Conservation (phyloP, 23 red algal genomes). For the Gracilaria domingensis region DNA sequence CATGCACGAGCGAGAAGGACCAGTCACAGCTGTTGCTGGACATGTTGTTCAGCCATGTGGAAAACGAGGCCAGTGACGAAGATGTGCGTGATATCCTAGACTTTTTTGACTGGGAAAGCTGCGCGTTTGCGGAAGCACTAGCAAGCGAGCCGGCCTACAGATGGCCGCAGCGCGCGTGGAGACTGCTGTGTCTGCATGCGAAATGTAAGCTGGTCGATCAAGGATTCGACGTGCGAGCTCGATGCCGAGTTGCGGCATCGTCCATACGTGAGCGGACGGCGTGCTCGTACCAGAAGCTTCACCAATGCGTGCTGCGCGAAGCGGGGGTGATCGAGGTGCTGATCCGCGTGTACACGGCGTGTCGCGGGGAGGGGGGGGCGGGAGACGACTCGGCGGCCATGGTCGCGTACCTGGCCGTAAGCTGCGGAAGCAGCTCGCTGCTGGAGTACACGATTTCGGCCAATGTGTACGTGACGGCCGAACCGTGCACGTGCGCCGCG, state of each 20-base stretch:
- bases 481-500: not conserved
- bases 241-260: not conserved
- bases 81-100: not conserved
- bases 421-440: not conserved
- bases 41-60: slow-evolving; percentile 8
- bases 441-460: not conserved
- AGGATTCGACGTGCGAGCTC: not conserved
- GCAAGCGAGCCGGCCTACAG: not conserved
- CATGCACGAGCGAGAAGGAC: not conserved
- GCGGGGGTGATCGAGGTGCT: not conserved
- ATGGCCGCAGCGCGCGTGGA: slow-evolving; percentile 10
- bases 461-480: not conserved
- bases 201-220: too few relatives aligned
- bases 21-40: not conserved
- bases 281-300: not conserved
- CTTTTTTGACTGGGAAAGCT: slow-evolving; percentile 14
- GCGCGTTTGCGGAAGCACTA: not conserved
- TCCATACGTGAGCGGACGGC: not conserved
- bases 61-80: slow-evolving; percentile 11
- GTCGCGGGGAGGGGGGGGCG: not conserved
- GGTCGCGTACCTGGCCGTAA: not conserved
- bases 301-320: not conserved
- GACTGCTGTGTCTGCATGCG: not conserved
- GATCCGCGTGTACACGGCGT: not conserved
- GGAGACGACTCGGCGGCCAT: not conserved